Conservation (phyloP, 1,284 basidiomycete genomes). For the Ganoderma lingzhi region DNA sequence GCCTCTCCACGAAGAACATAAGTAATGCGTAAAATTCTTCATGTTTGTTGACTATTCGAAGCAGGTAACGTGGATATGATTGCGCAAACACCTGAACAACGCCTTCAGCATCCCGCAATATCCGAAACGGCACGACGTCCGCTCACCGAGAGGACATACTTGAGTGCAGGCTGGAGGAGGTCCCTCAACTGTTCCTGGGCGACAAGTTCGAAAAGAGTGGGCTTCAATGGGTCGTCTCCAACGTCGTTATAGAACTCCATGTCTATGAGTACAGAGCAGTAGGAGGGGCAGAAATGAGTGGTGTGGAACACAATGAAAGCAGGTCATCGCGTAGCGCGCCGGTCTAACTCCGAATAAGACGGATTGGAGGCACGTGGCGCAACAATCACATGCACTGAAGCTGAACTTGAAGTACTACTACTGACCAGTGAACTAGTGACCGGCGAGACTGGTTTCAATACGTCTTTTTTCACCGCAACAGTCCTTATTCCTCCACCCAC, state of each 20-base stretch:
- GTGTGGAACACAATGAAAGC: too few species aligned
- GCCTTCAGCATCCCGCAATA: not conserved
- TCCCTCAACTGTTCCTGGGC: constrained; percentile 96
- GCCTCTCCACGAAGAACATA: constrained; percentile 90
- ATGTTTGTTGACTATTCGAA: constrained; percentile 92
- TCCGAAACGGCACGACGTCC: not conserved
- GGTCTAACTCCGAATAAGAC: constrained; percentile 15
- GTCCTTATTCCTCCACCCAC: constrained; percentile 3
- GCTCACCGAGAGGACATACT: constrained; percentile 91
- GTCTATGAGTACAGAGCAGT: too few species aligned
- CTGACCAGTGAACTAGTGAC: too few species aligned
- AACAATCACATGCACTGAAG: constrained; percentile 9
- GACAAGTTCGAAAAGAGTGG: constrained; percentile 94
- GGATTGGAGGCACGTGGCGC: constrained; percentile 7
- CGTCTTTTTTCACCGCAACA: not conserved
- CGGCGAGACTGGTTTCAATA: too few species aligned
- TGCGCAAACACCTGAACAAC: constrained; percentile 88
- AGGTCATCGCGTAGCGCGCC: not conserved
- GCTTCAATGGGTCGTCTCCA: constrained; percentile 78
- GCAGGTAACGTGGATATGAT: constrained; percentile 91
- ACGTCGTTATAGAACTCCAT: constrained; percentile 88
- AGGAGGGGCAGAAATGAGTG: not conserved
- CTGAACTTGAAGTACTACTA: too few species aligned
- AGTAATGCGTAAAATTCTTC: constrained; percentile 94
- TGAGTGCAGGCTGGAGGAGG: constrained; percentile 93